A percentile compares a stretch with the other conserved stretches of the same genome.
phyloP scores from a whole-genome alignment of 1,284 basidiomycete genomes.

The Microstroma glucosiphilum region DNA sequence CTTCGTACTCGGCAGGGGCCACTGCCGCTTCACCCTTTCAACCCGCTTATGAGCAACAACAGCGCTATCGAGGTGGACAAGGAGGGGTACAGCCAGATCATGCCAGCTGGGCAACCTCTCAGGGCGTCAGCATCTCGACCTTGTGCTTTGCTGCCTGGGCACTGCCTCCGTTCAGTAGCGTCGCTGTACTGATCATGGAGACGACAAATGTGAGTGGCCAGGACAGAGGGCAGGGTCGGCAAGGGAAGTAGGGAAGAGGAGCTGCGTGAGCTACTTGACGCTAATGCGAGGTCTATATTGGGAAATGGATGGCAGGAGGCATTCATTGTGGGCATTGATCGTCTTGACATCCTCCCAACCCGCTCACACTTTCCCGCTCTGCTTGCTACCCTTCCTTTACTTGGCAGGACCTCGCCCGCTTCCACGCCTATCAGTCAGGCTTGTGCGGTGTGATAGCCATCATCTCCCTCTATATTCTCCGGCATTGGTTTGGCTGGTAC shows the following conservation, averaged over 20 bases:
- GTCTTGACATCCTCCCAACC: neutral
- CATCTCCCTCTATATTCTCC: constrained; percentile 29
- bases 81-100: constrained; percentile 12
- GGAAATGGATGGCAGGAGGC: neutral
- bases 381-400: no score
- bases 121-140: constrained; percentile 29
- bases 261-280: no score
- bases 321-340: neutral
- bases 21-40: neutral
- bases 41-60: no score
- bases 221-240: neutral
- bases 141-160: constrained; percentile 36
- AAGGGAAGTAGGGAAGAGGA: neutral
- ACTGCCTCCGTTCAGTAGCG: constrained; percentile 35
- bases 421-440: constrained; percentile 42
- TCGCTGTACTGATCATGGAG: constrained; percentile 35
- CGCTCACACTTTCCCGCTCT: neutral
- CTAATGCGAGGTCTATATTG: no score
- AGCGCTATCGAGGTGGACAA: constrained; percentile 1
- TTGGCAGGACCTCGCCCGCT: constrained; percentile 31
- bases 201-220: constrained; percentile 28
- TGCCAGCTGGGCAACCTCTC: constrained; percentile 19
- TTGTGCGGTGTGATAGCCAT: constrained; percentile 28
- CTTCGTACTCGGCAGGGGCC: neutral
- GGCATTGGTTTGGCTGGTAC: constrained; percentile 31